A percentile compares a stretch with the other conserved stretches of the same genome.
Evolutionary conservation across 2,329 filamentous ascomycete species (phyloP).

Genomic region (Pseudocercospora musae): DNA sequence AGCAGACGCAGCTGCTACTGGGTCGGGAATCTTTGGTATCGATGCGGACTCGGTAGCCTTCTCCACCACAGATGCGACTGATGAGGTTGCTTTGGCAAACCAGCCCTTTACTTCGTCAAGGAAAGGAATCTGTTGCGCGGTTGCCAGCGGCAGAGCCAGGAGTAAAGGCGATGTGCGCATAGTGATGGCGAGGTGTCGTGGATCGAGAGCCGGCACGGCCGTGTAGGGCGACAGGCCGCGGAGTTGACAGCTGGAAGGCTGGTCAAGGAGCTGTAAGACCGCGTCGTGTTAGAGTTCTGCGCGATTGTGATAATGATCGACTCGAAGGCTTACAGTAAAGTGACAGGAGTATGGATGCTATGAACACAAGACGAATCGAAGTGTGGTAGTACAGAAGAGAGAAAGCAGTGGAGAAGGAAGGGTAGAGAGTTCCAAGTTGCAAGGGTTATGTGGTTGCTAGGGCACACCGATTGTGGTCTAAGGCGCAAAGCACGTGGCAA

Average conservation of each 20-base stretch:
- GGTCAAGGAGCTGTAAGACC: neutral
- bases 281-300: neutral
- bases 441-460: neutral
- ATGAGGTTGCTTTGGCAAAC: slow-evolving; percentile 54
- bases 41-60: slow-evolving; percentile 47
- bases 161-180: slow-evolving; percentile 55
- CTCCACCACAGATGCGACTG: slow-evolving; percentile 53
- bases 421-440: neutral
- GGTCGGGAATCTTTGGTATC: slow-evolving; percentile 40
- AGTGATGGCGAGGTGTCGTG: neutral
- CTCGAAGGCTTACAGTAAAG: neutral
- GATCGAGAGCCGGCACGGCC: neutral
- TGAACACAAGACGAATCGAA: slow-evolving; percentile 1
- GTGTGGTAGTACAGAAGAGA: neutral
- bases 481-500: neutral
- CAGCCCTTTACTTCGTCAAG: slow-evolving; percentile 59
- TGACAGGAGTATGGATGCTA: neutral
- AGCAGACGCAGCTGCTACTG: slow-evolving; percentile 35
- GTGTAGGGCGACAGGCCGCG: neutral
- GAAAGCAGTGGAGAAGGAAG: neutral
- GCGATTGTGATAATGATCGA: neutral
- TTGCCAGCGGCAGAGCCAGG: slow-evolving; percentile 50
- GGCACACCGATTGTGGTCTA: neutral
- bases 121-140: slow-evolving; percentile 58
- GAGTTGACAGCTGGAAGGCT: neutral